These are phyloP conservation scores for Bryoerythrophyllum caledonicum DNA, from an alignment of 225 moss, liverwort and hornwort species.

Conservation along the genomic window DNA sequence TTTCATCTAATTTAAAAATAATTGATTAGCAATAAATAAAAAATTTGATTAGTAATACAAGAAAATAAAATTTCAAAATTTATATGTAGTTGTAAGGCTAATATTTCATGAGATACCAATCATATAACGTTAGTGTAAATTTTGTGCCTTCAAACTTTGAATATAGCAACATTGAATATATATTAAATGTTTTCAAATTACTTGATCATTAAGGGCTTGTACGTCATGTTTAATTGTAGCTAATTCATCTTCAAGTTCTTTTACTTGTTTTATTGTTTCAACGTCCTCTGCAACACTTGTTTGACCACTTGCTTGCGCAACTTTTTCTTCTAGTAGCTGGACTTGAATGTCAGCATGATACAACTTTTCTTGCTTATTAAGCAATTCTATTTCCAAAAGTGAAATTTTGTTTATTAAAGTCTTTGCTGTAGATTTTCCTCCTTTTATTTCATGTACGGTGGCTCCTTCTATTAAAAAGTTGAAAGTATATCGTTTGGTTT, in stretches of 20 bases:
- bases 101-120: too few relatives aligned
- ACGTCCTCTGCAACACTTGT: slow-evolving; percentile 53
- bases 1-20: slow-evolving; percentile 53
- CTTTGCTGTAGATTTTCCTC: slow-evolving; percentile 80
- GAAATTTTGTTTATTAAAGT: slow-evolving; percentile 57
- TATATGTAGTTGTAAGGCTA: background rate
- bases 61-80: background rate
- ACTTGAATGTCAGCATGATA: slow-evolving; percentile 85
- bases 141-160: too few relatives aligned
- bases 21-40: background rate
- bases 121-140: too few relatives aligned
- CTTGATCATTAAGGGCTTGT: slow-evolving; percentile 59
- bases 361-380: slow-evolving; percentile 75
- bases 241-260: slow-evolving; percentile 66
- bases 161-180: background rate
- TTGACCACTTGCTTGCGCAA: slow-evolving; percentile 73
- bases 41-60: background rate
- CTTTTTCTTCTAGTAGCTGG: slow-evolving; percentile 76
- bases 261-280: slow-evolving; percentile 56
- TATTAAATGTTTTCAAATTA: background rate
- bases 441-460: slow-evolving; percentile 70
- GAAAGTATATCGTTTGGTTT: too few relatives aligned
- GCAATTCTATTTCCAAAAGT: slow-evolving; percentile 60
- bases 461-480: slow-evolving; percentile 43
- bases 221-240: slow-evolving; percentile 57